Percentiles rank a stretch among this genome's conserved stretches.
These are phyloP conservation scores for Lecanicillium sp. DNA, from an alignment of 2,329 filamentous ascomycete species.

Conservation along the genomic window DNA sequence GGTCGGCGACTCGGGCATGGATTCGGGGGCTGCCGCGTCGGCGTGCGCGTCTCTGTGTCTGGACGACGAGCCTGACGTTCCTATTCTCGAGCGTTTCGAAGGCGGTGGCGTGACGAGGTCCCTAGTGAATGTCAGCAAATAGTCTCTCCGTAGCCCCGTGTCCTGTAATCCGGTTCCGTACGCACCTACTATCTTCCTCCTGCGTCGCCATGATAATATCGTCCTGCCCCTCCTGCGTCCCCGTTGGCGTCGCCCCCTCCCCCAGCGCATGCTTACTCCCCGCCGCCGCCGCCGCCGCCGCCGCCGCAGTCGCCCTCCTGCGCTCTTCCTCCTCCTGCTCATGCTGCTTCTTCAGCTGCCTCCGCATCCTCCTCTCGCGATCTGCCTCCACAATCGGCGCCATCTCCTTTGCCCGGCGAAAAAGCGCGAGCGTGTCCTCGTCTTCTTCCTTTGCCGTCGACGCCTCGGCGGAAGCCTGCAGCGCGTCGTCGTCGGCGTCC, in stretches of 20 bases:
- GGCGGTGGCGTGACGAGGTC: slow-evolving; percentile 32
- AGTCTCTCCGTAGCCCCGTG: neutral
- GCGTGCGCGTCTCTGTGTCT: slow-evolving; percentile 14
- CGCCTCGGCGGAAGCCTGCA: slow-evolving; percentile 7
- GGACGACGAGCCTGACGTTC: slow-evolving; percentile 18
- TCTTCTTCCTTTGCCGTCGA: slow-evolving; percentile 23
- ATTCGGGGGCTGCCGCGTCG: slow-evolving; percentile 10
- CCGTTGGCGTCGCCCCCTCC: slow-evolving; percentile 15
- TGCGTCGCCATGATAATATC: neutral
- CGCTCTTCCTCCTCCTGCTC: slow-evolving; percentile 15
- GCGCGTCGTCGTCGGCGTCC: slow-evolving; percentile 12
- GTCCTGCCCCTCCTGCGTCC: slow-evolving; percentile 19
- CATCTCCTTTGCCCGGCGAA: slow-evolving; percentile 45
- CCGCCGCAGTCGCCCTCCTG: neutral
- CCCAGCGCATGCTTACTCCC: slow-evolving; percentile 2
- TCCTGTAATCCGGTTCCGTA: neutral
- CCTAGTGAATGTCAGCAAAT: slow-evolving; percentile 17
- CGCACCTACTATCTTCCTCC: neutral
- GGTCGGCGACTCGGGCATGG: neutral
- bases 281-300: too few species aligned
- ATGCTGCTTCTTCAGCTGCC: slow-evolving; percentile 20
- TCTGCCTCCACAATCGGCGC: slow-evolving; percentile 40
- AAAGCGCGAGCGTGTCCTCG: slow-evolving; percentile 39
- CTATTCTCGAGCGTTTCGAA: slow-evolving; percentile 30
- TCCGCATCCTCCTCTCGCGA: slow-evolving; percentile 26